Base-by-base conservation (phyloP, 768 basidiomycete genomes). In the Tricholoma saponaceum region DNA sequence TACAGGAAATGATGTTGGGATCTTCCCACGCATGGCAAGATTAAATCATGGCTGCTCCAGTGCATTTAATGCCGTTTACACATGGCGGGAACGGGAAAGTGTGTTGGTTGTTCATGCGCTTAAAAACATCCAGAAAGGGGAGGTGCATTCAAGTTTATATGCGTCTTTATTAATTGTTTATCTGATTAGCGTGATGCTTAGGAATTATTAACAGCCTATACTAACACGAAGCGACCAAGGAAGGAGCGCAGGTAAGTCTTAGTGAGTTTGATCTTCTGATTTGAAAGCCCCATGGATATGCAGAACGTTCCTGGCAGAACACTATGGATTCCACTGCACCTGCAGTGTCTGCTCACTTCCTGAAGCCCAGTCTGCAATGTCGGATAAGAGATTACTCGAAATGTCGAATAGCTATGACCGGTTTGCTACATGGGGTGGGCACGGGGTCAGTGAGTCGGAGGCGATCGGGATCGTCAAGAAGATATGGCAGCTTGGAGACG, bases 21-120 rank as follows among this genome's bases (percentile, higher is more conserved):
- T 89, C n/a, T 88, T 87, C 66, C 85, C 85, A n/a, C 73, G 67
- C 20, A 85, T 83, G 77, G 84, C 85, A 12, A 75, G 86, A 43
- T 61, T 88, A 58, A 89, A 89, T 61, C 87, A 88, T 60, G 86
- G 83, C 0, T 88, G 86, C 64, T 81, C 85, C 3, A 74, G 78
- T 54, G 84, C 84, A 5, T 88, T 89, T 72, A 87, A 87, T 67
- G 76, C 75, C 4, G 82, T 87, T 12, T 88, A 88, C 64, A 75
- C 75, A 0, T 88, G 82, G 82, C 73, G 83, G 51, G 76, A 80
- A 44, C 64, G 71, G 26, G 82, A 84, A 55, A 65, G 69, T 10
- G 68, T 69, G 3, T 62, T 86, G 20, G 78, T 83, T 33, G 81
- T 88, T 4, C 74, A 86, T 67, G 85, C 86, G 8, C 61, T 87